Evolutionary conservation across 1,284 basidiomycete genomes (phyloP), one percentile per base, ranked within the genome.

Genomic region (Ceratobasidium papillatum): DNA sequence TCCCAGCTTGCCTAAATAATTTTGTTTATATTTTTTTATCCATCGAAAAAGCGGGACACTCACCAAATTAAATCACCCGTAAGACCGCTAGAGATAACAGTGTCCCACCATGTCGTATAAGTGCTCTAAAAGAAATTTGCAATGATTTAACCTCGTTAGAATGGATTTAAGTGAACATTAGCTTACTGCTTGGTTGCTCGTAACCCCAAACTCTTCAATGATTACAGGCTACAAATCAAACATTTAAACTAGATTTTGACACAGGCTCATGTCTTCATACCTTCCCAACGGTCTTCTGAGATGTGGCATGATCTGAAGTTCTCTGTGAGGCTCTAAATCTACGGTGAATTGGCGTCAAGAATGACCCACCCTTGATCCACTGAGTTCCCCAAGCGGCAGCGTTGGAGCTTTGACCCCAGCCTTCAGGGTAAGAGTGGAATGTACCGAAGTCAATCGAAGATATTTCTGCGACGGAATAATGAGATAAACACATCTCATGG

Each of bases 271-370:
- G 9, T 22, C 41, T 1, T 12, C 25, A n/a, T 43, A 69, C 66
- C 52, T 90, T 90, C 78, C 86, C 85, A 32, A 82, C 82, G 3
- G 81, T 80, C 73, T 83, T 84, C 78, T 87, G 86, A 0, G 86
- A 84, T 0, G 86, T 81, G 2, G 86, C 85, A 78, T 90, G 89
- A 80, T 89, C 87, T 1, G 80, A 79, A 76, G 89, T 89, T 32
- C 36, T 27, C 2, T 59, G 22, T 34, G n/a, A 43, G 34, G 25
- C 41, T 41, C 34, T 56, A 9, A 2, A 2, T 32, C 2, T n/a
- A 2, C 14, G 14, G 22, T 12, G 2, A 5, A 51, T 1, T 38
- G 38, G 32, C 25, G 56, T 30, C 22, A 38, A 12, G 17, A 11
- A 34, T 19, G 19, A 34, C 51, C 30, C 11, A 69, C 66, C 66